Conservation (phyloP, 2,329 filamentous ascomycete species). For the Thermothelomyces thermophilus region DNA sequence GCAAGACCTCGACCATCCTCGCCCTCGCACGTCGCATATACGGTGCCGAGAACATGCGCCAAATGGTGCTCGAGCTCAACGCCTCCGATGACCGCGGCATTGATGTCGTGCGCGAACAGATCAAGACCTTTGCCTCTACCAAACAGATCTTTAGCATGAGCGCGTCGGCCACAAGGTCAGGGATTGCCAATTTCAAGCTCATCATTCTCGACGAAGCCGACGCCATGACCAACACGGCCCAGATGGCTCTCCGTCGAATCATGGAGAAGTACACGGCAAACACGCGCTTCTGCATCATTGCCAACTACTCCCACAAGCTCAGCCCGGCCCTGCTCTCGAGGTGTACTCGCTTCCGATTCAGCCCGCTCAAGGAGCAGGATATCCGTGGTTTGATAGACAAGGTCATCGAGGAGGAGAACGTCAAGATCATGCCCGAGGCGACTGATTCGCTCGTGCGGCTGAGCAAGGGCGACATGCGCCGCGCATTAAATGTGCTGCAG, state of each 20-base stretch:
- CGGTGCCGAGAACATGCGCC: constrained; percentile 82
- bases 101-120: constrained; percentile 95
- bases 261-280: constrained; percentile 99
- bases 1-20: constrained; percentile 94
- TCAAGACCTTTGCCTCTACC: constrained; percentile 97
- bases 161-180: constrained; percentile 29
- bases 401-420: constrained; percentile 79
- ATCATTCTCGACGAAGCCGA: constrained; percentile 99
- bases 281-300: constrained; percentile 95
- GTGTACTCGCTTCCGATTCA: constrained; percentile 93
- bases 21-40: constrained; percentile 92
- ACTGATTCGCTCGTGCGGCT: constrained; percentile 76
- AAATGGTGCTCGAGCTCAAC: constrained; percentile 98
- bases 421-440: constrained; percentile 76
- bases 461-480: constrained; percentile 92
- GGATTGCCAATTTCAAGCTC: constrained; percentile 77
- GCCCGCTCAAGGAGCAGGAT: constrained; percentile 81
- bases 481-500: constrained; percentile 90
- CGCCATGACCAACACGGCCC: constrained; percentile 97
- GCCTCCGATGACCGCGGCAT: constrained; percentile 96
- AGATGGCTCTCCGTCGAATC: constrained; percentile 93
- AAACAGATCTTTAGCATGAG: constrained; percentile 83
- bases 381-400: constrained; percentile 81
- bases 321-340: constrained; percentile 86
- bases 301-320: constrained; percentile 97